Conservation (phyloP, 2,329 filamentous ascomycete species). For the Ambrosiella xylebori region DNA sequence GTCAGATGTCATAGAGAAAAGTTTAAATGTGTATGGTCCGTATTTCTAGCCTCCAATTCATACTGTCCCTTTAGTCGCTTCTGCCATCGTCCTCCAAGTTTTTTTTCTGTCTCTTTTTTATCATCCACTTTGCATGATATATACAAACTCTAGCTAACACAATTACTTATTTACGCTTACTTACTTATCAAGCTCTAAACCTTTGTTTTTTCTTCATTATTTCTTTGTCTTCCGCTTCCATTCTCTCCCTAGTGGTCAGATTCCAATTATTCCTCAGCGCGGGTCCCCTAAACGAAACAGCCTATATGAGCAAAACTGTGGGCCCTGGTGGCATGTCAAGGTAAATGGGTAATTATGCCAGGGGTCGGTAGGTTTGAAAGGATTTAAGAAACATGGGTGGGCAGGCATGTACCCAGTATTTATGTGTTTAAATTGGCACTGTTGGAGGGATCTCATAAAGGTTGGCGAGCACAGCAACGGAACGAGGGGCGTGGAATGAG, state of each 20-base stretch:
- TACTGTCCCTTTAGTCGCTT: too few relatives aligned
- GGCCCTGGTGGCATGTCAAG: not conserved
- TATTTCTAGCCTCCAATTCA: too few relatives aligned
- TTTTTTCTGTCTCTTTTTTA: not conserved
- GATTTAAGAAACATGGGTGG: not conserved
- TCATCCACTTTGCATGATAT: not conserved
- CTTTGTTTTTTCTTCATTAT: not conserved
- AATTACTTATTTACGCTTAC: too few relatives aligned
- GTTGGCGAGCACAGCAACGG: not conserved
- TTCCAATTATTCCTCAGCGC: not conserved
- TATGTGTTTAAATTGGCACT: not conserved
- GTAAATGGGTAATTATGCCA: not conserved
- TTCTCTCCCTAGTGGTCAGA: not conserved
- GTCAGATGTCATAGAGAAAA: too few relatives aligned
- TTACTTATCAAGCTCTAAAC: too few relatives aligned
- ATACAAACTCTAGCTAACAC: not conserved
- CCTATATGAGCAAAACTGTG: not conserved
- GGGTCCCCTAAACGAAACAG: not conserved
- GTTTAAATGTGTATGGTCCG: too few relatives aligned
- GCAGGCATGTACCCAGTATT: not conserved
- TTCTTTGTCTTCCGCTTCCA: not conserved
- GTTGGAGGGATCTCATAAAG: not conserved
- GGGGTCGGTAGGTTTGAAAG: not conserved
- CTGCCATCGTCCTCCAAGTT: not conserved
- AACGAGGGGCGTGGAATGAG: not conserved